Evolutionary conservation across 2,329 filamentous ascomycete species (phyloP), one percentile per base, ranked within the genome.

Genomic region (Cercospora zeae-maydis): DNA sequence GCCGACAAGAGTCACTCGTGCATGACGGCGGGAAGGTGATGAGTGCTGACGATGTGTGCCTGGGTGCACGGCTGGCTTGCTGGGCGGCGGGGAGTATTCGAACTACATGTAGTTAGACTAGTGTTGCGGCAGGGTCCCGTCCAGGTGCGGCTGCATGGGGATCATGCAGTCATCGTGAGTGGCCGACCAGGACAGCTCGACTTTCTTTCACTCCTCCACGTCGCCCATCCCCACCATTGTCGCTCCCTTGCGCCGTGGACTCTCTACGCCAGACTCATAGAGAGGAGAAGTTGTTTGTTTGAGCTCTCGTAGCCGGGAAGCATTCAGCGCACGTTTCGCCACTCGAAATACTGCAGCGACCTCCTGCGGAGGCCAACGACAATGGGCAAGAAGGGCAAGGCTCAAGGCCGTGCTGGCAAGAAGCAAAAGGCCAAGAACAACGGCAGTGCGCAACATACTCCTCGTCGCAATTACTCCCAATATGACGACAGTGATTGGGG

Each of bases 351-450:
- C 39, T 30, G 56, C 39, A 57, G 24, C 42, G 51, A 49, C 30
- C n/a, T n/a, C 6, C 52, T 6, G n/a, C 51, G 19, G 37, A 39
- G 30, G 37, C 42, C 51, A 31, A 36, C 33, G 31, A 63, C 30
- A 42, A 68, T 66, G 64, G 66, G 60, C 9, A 68, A 66, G 64
- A 70, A 69, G 52, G 63, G 63, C 36, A 71, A 70, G 64, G 66
- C 66, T 33, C 66, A 64, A 45, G 69, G 69, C 10, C 63, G 69
- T n/a, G 68, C 67, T 13, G 70, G 70, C 65, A 69, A 67, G 61
- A 70, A 67, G 61, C 65, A 67, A 34, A 71, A 69, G 63, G 67
- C 67, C 8, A 64, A 70, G 59, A 62, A 34, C 42, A 61, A 59
- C 33, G 62, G 58, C 39, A 58, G 56, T 37, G 33, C 37, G 24